phyloP scores from a whole-genome alignment of 306 rosid species.

The Casuarina cunninghamiana region DNA sequence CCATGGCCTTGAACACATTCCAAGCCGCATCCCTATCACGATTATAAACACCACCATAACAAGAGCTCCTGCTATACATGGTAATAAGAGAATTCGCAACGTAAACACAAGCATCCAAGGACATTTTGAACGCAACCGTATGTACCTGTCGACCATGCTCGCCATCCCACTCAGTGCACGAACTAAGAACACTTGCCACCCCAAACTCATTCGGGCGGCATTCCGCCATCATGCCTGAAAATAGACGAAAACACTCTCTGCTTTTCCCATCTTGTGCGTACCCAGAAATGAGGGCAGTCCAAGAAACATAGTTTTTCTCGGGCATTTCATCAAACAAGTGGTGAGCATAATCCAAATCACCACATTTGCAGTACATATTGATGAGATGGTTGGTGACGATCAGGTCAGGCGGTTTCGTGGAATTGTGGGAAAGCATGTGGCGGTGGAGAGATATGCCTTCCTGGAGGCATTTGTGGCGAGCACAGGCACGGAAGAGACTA shows the following conservation, averaged over 20 bases:
- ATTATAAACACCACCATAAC: conserved; percentile 27
- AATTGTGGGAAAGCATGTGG: conserved; percentile 49
- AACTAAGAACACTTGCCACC: conserved; percentile 69
- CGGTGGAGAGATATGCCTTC: conserved; percentile 68
- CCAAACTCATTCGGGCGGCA: conserved; percentile 76
- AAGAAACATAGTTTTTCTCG: conserved; percentile 62
- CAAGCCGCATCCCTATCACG: conserved; percentile 49
- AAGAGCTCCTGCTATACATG: conserved; percentile 66
- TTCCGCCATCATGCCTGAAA: conserved; percentile 48
- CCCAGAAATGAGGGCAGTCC: conserved; percentile 83
- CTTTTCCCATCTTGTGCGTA: conserved; percentile 47
- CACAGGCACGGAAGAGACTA: conserved; percentile 67
- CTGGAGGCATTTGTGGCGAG: conserved; percentile 49
- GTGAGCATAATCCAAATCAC: conserved; percentile 45
- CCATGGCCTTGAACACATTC: conserved; percentile 62
- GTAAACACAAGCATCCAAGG: conserved; percentile 57
- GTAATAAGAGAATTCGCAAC: conserved; percentile 85
- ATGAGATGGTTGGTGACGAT: conserved; percentile 70
- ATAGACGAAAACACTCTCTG: conserved; percentile 51
- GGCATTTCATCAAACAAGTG: conserved; percentile 71
- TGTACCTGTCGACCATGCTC: conserved; percentile 75
- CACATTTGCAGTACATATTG: conserved; percentile 78
- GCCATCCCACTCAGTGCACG: conserved; percentile 34
- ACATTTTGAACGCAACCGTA: conserved; percentile 65
- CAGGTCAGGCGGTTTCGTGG: conserved; percentile 37